Evolutionary conservation across 2,329 filamentous ascomycete genomes (phyloP).

Genomic region (Aspergillus aculeatinus): DNA sequence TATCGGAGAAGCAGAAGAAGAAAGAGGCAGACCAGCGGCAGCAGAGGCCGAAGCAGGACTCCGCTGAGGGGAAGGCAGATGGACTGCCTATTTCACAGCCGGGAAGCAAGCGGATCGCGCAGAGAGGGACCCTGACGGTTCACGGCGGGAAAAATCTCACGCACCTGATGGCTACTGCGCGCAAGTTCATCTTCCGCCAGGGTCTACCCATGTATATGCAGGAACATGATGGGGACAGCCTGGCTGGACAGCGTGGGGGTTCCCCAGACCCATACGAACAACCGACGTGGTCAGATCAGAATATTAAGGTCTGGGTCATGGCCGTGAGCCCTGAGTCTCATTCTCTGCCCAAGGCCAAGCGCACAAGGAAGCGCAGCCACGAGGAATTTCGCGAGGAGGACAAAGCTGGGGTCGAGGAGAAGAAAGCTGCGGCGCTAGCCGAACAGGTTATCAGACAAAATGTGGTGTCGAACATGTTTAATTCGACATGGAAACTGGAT

Average conservation of each 20-base stretch:
- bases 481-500: conserved; percentile 72
- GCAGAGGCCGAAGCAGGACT: conserved; percentile 16
- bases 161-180: conserved; percentile 76
- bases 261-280: conserved; percentile 33
- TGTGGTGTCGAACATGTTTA: conserved; percentile 75
- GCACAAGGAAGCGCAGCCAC: conserved; percentile 48
- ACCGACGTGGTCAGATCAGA: conserved; percentile 73
- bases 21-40: conserved; percentile 14
- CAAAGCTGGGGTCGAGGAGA: conserved; percentile 15
- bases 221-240: conserved; percentile 58
- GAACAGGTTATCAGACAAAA: conserved; percentile 56
- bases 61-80: neutral
- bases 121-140: conserved; percentile 56
- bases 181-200: conserved; percentile 82
- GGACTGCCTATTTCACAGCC: conserved; percentile 8
- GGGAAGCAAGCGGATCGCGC: conserved; percentile 19
- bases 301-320: conserved; percentile 82
- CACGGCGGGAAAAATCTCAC: conserved; percentile 79
- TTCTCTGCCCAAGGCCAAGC: conserved; percentile 26
- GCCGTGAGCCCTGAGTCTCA: conserved; percentile 46
- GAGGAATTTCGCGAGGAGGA: conserved; percentile 47
- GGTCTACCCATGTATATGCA: conserved; percentile 70
- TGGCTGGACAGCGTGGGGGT: conserved; percentile 24
- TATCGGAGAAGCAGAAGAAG: conserved; percentile 44
- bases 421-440: conserved; percentile 25